phyloP scores from a whole-genome alignment of 1,284 basidiomycete genomes.

The Apiotrichum akiyoshidainum region DNA sequence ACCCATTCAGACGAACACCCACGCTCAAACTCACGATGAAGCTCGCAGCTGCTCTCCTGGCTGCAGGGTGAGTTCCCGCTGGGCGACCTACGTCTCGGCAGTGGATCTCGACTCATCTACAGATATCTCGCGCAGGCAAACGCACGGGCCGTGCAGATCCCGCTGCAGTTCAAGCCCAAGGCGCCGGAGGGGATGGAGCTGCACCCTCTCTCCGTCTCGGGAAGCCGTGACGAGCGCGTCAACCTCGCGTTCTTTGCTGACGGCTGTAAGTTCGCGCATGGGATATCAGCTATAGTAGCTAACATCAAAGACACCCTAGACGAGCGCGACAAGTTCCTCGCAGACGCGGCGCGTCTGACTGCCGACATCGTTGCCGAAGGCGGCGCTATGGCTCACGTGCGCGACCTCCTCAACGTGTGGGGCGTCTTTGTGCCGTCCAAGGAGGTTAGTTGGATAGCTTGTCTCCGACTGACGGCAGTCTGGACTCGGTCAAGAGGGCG shows the following conservation, averaged over 20 bases:
- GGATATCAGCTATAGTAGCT: neutral
- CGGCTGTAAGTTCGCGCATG: slow-evolving; percentile 77
- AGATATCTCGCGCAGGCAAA: too few relatives aligned
- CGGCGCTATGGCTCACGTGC: slow-evolving; percentile 72
- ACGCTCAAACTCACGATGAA: too few relatives aligned
- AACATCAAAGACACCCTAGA: slow-evolving; percentile 57
- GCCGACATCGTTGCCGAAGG: slow-evolving; percentile 63
- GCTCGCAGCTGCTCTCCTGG: too few relatives aligned
- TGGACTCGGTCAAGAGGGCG: slow-evolving; percentile 66
- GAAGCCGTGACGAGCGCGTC: slow-evolving; percentile 62
- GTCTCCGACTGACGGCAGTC: slow-evolving; percentile 54
- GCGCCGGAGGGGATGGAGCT: slow-evolving; percentile 53
- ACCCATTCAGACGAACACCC: too few relatives aligned
- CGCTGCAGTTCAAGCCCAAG: too few relatives aligned
- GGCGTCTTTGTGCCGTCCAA: slow-evolving; percentile 67
- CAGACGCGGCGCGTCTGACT: slow-evolving; percentile 65
- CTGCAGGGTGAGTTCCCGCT: too few relatives aligned
- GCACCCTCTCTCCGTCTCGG: slow-evolving; percentile 61
- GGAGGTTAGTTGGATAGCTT: slow-evolving; percentile 53
- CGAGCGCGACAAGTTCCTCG: slow-evolving; percentile 65
- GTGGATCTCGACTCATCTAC: too few relatives aligned
- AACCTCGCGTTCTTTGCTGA: slow-evolving; percentile 78
- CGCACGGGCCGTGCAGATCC: too few relatives aligned
- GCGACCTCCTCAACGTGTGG: slow-evolving; percentile 76
- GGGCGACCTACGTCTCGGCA: too few relatives aligned